These are phyloP conservation scores for Aspergillus spinulosporus DNA, from an alignment of 2,329 filamentous ascomycete genomes.

Conservation along the genomic window DNA sequence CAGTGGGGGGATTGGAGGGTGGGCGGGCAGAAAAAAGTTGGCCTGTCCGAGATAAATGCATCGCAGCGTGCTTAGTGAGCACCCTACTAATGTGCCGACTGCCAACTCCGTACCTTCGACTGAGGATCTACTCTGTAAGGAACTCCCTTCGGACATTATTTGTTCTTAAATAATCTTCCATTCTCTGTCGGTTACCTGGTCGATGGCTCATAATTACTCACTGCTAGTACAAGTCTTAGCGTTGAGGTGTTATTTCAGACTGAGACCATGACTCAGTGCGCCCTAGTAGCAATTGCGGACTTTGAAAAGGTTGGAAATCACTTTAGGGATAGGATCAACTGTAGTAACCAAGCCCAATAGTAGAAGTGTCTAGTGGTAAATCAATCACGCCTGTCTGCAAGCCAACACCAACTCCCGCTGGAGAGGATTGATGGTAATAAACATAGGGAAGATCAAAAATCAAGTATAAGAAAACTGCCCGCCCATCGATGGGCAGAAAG, in stretches of 20 bases:
- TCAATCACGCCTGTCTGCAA: slow-evolving; percentile 22
- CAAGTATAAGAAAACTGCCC: slow-evolving; percentile 18
- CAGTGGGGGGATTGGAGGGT: slow-evolving; percentile 16
- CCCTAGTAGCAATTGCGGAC: not conserved
- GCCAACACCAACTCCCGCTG: slow-evolving; percentile 38
- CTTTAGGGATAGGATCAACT: slow-evolving; percentile 11
- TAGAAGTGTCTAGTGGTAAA: slow-evolving; percentile 20
- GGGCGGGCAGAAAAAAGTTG: slow-evolving; percentile 26
- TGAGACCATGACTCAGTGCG: slow-evolving; percentile 1
- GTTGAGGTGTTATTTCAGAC: slow-evolving; percentile 5
- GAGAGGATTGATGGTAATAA: slow-evolving; percentile 26
- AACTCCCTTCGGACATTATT: not conserved
- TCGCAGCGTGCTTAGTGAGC: slow-evolving; percentile 24
- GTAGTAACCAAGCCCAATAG: slow-evolving; percentile 15
- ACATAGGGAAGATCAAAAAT: slow-evolving; percentile 19
- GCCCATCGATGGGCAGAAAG: not conserved
- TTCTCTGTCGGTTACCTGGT: not conserved
- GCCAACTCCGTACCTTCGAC: not conserved
- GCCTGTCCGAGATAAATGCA: not conserved
- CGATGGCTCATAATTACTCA: slow-evolving; percentile 16
- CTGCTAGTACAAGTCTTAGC: not conserved
- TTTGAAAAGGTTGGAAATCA: slow-evolving; percentile 7
- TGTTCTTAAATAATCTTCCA: not conserved
- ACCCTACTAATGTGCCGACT: not conserved
- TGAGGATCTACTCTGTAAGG: not conserved